Evolutionary conservation across 352 stramenopile genomes (phyloP), one percentile per base, ranked within the genome.

Genomic region (Phytophthora citricola): DNA sequence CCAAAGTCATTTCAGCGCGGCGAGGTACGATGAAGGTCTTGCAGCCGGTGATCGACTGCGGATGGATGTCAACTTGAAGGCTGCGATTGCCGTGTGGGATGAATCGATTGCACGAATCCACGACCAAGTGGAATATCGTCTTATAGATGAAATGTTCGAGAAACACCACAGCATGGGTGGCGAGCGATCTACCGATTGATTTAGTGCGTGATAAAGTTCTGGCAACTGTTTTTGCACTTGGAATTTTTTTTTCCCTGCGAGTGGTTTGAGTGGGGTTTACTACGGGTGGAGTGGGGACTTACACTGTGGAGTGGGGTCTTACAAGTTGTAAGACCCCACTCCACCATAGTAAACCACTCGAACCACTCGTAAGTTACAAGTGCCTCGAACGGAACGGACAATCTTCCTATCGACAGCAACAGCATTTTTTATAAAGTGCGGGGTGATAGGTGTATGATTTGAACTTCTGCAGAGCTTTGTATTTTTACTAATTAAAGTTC

Each of bases 41-140:
- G 10, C 44, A 34, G 56, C 34, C 4, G 43, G 56, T 12, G 11
- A 50, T 15, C 10, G 6, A 43, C 3, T 63, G 22, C 45, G 45
- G 8, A 9, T 63, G 34, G 5, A 26, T 5, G 32, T 26, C 24
- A 63, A 50, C 38, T 34, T 63, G 45, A 31, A 52, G 10, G 29
- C 43, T 36, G 36, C 45, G 8, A 56, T 63, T 8, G 26, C 41
- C 9, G 56, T 56, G n/a, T 43, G 40, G 56, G 45, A 56, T 15
- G 56, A 63, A 41, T 50, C 36, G 4, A 43, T 63, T 24, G 10
- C 22, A n/a, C 56, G 45, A 9, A 63, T 63, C n/a, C 22, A 63
- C 10, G 29, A 44, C 1, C 31, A 44, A 31, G 47, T 55, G 29
- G 47, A 55, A 12, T 32, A 17, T 12, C 11, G 9, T 1, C 27